phyloP scores from a whole-genome alignment of 805 yeast genomes.

The Saturnispora kantuleensis region DNA sequence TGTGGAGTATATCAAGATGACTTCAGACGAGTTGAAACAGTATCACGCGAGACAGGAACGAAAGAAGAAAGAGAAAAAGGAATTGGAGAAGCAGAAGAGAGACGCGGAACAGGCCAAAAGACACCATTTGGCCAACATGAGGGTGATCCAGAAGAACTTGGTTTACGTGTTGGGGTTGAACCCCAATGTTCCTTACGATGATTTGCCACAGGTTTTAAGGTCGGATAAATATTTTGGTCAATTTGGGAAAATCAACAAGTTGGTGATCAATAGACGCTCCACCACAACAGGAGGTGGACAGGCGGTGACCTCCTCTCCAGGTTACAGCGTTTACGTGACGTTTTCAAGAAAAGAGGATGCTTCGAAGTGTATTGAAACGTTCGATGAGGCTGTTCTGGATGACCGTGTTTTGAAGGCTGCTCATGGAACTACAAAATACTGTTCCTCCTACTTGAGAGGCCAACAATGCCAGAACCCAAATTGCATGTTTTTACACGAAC shows the following conservation, averaged over 20 bases:
- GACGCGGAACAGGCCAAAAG: constrained; percentile 79
- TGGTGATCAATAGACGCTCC: constrained; percentile 75
- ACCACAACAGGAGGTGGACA: constrained; percentile 32
- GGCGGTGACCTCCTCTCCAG: constrained; percentile 41
- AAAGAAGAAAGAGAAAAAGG: constrained; percentile 73
- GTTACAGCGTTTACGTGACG: constrained; percentile 93
- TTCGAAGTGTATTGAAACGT: constrained; percentile 80
- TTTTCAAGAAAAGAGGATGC: constrained; percentile 93
- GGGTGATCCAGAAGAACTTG: constrained; percentile 95
- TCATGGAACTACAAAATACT: constrained; percentile 96
- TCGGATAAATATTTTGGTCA: constrained; percentile 97
- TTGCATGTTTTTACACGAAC: constrained; percentile 98
- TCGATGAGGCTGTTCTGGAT: constrained; percentile 87
- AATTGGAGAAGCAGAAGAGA: constrained; percentile 82
- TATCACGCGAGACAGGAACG: constrained; percentile 76
- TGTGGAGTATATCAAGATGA: constrained; percentile 75
- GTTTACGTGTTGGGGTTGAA: constrained; percentile 94
- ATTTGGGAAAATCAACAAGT: constrained; percentile 89
- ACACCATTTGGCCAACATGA: constrained; percentile 89
- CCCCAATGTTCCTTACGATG: constrained; percentile 81
- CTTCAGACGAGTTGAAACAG: constrained; percentile 77
- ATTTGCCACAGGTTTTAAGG: constrained; percentile 67
- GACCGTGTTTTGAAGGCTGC: constrained; percentile 89
- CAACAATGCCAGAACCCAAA: constrained; percentile 96
- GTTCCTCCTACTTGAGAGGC: constrained; percentile 91